Conservation (phyloP, 2,329 filamentous ascomycete genomes). For the Diplocarpon rosae region DNA sequence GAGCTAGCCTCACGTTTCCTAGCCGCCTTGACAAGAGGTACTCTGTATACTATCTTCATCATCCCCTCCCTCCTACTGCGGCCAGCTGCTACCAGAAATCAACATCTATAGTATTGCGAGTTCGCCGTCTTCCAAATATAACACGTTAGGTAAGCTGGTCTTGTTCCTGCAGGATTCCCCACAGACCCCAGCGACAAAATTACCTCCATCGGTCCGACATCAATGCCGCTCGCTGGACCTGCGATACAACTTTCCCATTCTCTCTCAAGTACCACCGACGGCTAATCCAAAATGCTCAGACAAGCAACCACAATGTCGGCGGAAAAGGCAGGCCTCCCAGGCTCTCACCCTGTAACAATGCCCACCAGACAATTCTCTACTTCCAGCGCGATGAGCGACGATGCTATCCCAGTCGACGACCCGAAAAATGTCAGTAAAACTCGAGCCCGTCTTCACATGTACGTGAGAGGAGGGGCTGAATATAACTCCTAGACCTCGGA, state of each 20-base stretch:
- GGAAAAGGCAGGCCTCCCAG: conserved; percentile 17
- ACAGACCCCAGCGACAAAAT: too few species aligned
- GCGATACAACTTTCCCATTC: neutral
- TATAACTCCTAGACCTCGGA: conserved; percentile 52
- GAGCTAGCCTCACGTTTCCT: too few species aligned
- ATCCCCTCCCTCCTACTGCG: too few species aligned
- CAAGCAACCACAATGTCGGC: conserved; percentile 19
- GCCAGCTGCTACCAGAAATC: too few species aligned
- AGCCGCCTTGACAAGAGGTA: too few species aligned
- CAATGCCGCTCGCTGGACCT: neutral
- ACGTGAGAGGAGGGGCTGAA: conserved; percentile 4
- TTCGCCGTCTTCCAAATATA: too few species aligned
- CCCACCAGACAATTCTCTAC: conserved; percentile 21
- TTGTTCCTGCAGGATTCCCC: too few species aligned
- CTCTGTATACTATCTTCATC: too few species aligned
- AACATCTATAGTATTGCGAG: too few species aligned
- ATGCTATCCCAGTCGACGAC: conserved; percentile 23
- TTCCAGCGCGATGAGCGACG: conserved; percentile 21
- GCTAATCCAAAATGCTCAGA: conserved; percentile 13
- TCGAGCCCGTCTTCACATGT: neutral
- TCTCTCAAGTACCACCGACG: conserved; percentile 5
- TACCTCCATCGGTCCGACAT: neutral
- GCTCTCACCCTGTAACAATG: conserved; percentile 20
- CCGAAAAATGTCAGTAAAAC: conserved; percentile 23
- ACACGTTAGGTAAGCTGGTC: too few species aligned